Base-by-base conservation (phyloP, 805 yeast genomes). In the Pichia nanzhaoensis region DNA sequence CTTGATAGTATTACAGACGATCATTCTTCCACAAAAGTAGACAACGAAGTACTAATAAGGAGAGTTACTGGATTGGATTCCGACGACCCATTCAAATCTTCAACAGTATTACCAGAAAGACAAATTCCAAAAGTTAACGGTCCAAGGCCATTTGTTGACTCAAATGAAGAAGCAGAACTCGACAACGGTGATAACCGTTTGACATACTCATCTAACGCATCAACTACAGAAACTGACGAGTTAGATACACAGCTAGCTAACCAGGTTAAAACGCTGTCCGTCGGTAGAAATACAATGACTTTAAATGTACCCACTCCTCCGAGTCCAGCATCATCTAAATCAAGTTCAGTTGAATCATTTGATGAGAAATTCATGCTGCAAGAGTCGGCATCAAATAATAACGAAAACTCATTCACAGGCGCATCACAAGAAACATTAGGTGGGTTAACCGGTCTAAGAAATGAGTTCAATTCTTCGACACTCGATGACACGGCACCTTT, bases 361-460 rank as follows among this genome's bases (percentile, higher is more conserved):
- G 53, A 50, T 44, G 46, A 44, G 19, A 42, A 42, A 19, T 50
- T 50, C 16, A 46, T 46, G 48, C n/a, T 27, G 8, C 45, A 42
- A 32, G 14, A 18, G 18, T 31, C 42, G 33, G 16, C 21, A 18
- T 16, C 37, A 39, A 17, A 24, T 33, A 16, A 37, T 24, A 3
- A 34, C 5, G 36, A 34, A 10, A 37, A 34, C 10, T n/a, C 24
- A 18, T n/a, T 31, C 8, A 14, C 31, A 17, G 30, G 41, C 13
- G 18, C 17, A 7, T 39, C 44, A 21, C 44, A 44, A 16, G 51
- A 50, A 12, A 44, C 49, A n/a, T 27, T 47, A 12, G 44, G 41
- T n/a, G 51, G 49, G n/a, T 28, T 50, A 17, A 36, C 18, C 12
- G 41, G 35, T 14, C 28, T 50, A 22, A 36, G 43, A 18, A 21